Evolutionary conservation across 2,329 filamentous ascomycete species (phyloP).

Genomic region (Aspergillus cejpii): DNA sequence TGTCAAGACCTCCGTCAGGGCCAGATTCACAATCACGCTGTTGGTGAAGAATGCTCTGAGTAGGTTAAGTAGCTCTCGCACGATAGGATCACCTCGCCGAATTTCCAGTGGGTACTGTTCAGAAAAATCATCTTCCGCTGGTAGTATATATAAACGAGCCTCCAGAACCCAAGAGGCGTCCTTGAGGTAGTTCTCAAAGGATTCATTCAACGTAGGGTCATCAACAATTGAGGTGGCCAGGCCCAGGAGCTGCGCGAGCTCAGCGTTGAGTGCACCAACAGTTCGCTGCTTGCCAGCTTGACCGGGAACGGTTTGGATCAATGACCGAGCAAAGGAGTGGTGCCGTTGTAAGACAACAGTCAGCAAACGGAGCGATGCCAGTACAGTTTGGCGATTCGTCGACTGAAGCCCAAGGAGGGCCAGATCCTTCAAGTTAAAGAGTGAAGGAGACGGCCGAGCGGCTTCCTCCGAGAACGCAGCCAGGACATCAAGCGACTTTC

Average conservation of each 20-base stretch:
- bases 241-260: slow-evolving; percentile 34
- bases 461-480: slow-evolving; percentile 69
- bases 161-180: slow-evolving; percentile 49
- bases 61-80: slow-evolving; percentile 50
- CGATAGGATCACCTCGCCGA: slow-evolving; percentile 55
- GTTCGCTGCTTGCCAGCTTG: slow-evolving; percentile 28
- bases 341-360: slow-evolving; percentile 82
- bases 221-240: slow-evolving; percentile 35
- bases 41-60: slow-evolving; percentile 81
- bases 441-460: slow-evolving; percentile 69
- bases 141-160: slow-evolving; percentile 31
- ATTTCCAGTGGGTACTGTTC: slow-evolving; percentile 60
- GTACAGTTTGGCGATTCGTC: slow-evolving; percentile 77
- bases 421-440: slow-evolving; percentile 91
- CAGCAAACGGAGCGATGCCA: slow-evolving; percentile 79
- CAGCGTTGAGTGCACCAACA: slow-evolving; percentile 37
- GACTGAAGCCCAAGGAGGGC: slow-evolving; percentile 80
- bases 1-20: slow-evolving; percentile 74
- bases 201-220: slow-evolving; percentile 35
- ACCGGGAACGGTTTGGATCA: slow-evolving; percentile 54
- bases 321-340: slow-evolving; percentile 67
- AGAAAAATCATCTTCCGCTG: slow-evolving; percentile 24
- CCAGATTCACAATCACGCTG: slow-evolving; percentile 82
- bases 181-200: slow-evolving; percentile 41
- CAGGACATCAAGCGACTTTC: slow-evolving; percentile 82